Evolutionary conservation across 2,329 filamentous ascomycete species (phyloP).

Genomic region (Plectosphaerella sp.): DNA sequence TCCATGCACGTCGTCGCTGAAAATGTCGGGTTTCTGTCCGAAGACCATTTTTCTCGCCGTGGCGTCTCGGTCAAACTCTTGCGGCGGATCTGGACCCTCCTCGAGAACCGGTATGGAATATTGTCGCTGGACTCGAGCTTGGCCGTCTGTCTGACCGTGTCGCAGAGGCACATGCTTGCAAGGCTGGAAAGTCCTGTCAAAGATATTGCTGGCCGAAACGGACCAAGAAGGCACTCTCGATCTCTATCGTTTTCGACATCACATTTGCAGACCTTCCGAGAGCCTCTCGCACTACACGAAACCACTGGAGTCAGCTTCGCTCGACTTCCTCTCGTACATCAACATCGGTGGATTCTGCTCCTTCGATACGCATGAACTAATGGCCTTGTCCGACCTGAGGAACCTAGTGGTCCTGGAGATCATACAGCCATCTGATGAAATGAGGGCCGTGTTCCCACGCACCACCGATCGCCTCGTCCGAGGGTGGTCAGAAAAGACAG

Average conservation of each 20-base stretch:
- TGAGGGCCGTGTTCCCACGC: slow-evolving; percentile 24
- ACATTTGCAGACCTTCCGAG: slow-evolving; percentile 30
- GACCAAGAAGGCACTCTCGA: slow-evolving; percentile 26
- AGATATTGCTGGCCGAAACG: slow-evolving; percentile 23
- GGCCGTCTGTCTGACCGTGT: not conserved
- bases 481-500: slow-evolving; percentile 35
- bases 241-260: slow-evolving; percentile 32
- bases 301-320: slow-evolving; percentile 28
- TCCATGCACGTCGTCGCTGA: slow-evolving; percentile 29
- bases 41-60: slow-evolving; percentile 22
- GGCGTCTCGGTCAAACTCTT: slow-evolving; percentile 26
- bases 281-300: slow-evolving; percentile 28
- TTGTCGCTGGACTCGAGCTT: not conserved
- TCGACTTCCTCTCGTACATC: slow-evolving; percentile 36
- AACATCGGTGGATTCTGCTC: slow-evolving; percentile 30
- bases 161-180: slow-evolving; percentile 30
- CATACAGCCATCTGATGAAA: slow-evolving; percentile 29
- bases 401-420: slow-evolving; percentile 46
- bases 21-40: slow-evolving; percentile 29
- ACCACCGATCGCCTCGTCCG: slow-evolving; percentile 41
- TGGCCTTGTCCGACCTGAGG: slow-evolving; percentile 33
- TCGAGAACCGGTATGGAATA: slow-evolving; percentile 31
- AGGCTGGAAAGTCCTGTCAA: slow-evolving; percentile 34
- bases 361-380: slow-evolving; percentile 32
- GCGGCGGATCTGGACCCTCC: slow-evolving; percentile 32